Evolutionary conservation across 2,329 filamentous ascomycete species (phyloP), one percentile per base, ranked within the genome.

Genomic region (Mariannaea sp.): DNA sequence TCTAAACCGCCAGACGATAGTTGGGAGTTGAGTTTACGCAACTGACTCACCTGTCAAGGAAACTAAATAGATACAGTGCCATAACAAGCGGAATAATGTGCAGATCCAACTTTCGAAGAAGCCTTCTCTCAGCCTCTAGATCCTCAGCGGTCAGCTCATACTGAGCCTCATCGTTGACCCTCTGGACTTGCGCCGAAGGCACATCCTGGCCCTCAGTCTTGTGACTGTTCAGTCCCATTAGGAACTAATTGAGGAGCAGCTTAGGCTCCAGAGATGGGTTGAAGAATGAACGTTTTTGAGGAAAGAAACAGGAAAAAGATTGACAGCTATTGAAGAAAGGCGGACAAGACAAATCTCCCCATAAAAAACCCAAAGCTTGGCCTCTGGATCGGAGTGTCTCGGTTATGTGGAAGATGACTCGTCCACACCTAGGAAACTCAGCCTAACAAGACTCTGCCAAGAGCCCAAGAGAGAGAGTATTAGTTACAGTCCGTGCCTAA

Each of bases 1-100:
- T n/a, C n/a, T n/a, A n/a, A n/a, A n/a, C n/a, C n/a, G n/a, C n/a
- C n/a, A n/a, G n/a, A n/a, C n/a, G n/a, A n/a, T n/a, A n/a, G n/a
- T n/a, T n/a, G n/a, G n/a, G n/a, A n/a, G n/a, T n/a, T n/a, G n/a
- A n/a, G n/a, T n/a, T n/a, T n/a, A n/a, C n/a, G n/a, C n/a, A n/a
- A n/a, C 20, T 42, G 60, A 73, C 77, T 69, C 66, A 84, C 81
- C 88, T 78, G 67, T 91, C 89, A 7, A 92, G 73, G 67, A 92
- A 92, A 60, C 85, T 88, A 60, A 92, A 84, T 12, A 92, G 77
- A 67, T 93, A 93, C 13, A 89, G 71, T 6, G 82, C 69, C 82
- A 88, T 88, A 7, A 89, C 76, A 16, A 89, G 74, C 2, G 87
- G 87, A 12, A 90, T 78, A 20, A 90, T 77, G 64, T 81, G 77